Percentiles rank a stretch among this genome's conserved stretches.
Evolutionary conservation across 2,329 filamentous ascomycete genomes (phyloP).

Genomic region (Microcyclosporella mali): DNA sequence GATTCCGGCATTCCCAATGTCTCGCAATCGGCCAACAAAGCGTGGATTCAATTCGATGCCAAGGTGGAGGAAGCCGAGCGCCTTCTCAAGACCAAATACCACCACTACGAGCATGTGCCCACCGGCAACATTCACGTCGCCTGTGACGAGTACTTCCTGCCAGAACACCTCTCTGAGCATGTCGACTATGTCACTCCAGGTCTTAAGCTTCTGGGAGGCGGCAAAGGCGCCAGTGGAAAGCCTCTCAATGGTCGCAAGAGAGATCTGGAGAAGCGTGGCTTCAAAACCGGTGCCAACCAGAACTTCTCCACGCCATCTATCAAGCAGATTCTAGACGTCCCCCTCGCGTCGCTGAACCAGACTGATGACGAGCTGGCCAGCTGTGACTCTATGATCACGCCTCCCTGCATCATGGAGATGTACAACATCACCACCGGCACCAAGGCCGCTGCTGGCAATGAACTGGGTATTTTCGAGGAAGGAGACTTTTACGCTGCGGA

Average conservation of each 20-base stretch:
- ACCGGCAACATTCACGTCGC: conserved; percentile 40
- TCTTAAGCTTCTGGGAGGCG: conserved; percentile 39
- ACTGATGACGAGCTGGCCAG: conserved; percentile 9
- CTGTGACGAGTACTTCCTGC: conserved; percentile 44
- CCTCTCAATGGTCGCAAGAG: conserved; percentile 8
- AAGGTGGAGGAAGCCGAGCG: conserved; percentile 35
- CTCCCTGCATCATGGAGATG: conserved; percentile 21
- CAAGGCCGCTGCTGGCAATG: conserved; percentile 36
- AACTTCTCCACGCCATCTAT: conserved; percentile 11
- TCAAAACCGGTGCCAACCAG: conserved; percentile 12
- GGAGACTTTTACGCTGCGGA: conserved; percentile 41
- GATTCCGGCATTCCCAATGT: conserved; percentile 31
- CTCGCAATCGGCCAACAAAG: conserved; percentile 29
- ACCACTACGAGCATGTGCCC: conserved; percentile 53
- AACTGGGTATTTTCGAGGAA: conserved; percentile 44
- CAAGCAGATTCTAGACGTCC: conserved; percentile 1
- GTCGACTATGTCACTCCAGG: conserved; percentile 54
- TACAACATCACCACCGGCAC: conserved; percentile 40
- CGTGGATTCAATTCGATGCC: conserved; percentile 43
- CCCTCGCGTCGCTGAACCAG: conserved; percentile 8
- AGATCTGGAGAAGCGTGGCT: conserved; percentile 16
- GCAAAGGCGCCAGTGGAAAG: conserved; percentile 10
- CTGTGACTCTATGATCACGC: conserved; percentile 22
- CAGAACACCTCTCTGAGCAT: conserved; percentile 42
- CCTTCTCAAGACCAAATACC: conserved; percentile 46